phyloP scores from a whole-genome alignment of 805 yeast genomes.

The Isabelozyma gotoi region DNA sequence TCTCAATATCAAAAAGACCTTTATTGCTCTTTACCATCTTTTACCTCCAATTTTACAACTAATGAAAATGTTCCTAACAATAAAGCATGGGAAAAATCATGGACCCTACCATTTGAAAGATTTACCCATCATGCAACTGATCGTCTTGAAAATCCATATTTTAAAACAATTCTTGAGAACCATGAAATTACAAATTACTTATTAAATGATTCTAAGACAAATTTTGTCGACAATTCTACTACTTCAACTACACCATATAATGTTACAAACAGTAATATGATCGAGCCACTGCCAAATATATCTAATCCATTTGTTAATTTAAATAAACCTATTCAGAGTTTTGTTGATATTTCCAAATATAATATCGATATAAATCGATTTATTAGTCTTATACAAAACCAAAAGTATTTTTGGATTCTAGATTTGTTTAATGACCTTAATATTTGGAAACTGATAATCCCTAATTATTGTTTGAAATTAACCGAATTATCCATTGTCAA shows the following conservation, averaged over 20 bases:
- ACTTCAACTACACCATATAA: neutral
- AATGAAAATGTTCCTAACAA: too few relatives aligned
- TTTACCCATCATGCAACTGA: neutral
- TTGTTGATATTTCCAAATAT: slow-evolving; percentile 1
- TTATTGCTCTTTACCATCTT: slow-evolving; percentile 11
- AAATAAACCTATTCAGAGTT: neutral
- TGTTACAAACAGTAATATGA: neutral
- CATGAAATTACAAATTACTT: slow-evolving; percentile 24
- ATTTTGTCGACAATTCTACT: neutral
- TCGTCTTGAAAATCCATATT: slow-evolving; percentile 1
- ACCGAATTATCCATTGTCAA: too few relatives aligned
- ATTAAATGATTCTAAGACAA: slow-evolving; percentile 12
- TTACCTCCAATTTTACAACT: neutral
- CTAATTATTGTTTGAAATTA: slow-evolving; percentile 27
- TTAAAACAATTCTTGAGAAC: slow-evolving; percentile 18
- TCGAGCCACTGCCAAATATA: neutral
- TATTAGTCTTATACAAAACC: slow-evolving; percentile 26
- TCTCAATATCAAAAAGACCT: slow-evolving; percentile 24
- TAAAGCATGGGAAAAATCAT: neutral
- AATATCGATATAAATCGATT: slow-evolving; percentile 17
- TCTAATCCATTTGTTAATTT: neutral
- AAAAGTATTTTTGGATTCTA: slow-evolving; percentile 37
- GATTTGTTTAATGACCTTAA: slow-evolving; percentile 39
- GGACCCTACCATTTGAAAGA: neutral
- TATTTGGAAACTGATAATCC: slow-evolving; percentile 38